These are phyloP conservation scores for Scortechinia acanthostroma DNA, from an alignment of 2,329 filamentous ascomycete genomes.

Conservation along the genomic window DNA sequence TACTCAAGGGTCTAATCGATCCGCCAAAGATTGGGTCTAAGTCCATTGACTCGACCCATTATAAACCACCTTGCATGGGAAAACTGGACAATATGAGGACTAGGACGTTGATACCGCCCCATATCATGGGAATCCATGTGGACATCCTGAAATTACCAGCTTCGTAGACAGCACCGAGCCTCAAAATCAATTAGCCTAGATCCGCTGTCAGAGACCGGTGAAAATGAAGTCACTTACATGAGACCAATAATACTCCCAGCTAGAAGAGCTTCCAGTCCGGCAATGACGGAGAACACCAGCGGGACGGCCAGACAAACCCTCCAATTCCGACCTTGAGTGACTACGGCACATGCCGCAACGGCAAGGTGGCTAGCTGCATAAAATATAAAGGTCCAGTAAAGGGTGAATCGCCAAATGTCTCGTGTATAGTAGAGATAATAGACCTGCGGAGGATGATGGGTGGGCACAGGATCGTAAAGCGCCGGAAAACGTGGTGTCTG, in stretches of 20 bases:
- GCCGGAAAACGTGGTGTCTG: constrained; percentile 56
- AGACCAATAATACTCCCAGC: constrained; percentile 63
- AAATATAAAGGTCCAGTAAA: constrained; percentile 63
- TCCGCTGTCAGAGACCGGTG: neutral
- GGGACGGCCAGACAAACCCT: constrained; percentile 46
- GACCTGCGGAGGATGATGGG: constrained; percentile 31
- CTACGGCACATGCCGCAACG: constrained; percentile 50
- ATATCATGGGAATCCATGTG: constrained; percentile 68
- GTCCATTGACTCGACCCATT: too few relatives aligned
- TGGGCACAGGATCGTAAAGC: constrained; percentile 52
- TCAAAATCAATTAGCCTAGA: constrained; percentile 17
- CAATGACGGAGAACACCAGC: constrained; percentile 49
- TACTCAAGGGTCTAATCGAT: too few relatives aligned
- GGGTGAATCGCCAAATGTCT: constrained; percentile 65
- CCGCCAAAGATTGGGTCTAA: too few relatives aligned
- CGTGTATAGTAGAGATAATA: constrained; percentile 47
- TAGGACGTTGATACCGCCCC: constrained; percentile 61
- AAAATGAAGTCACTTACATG: constrained; percentile 35
- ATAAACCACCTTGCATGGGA: constrained; percentile 65
- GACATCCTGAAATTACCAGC: constrained; percentile 67
- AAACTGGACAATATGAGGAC: constrained; percentile 66
- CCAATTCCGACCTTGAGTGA: constrained; percentile 39
- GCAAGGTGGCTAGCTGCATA: constrained; percentile 54
- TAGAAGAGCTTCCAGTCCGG: constrained; percentile 54
- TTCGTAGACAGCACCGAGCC: constrained; percentile 59